Evolutionary conservation across 192 early-diverging fungal species (phyloP), one percentile per base, ranked within the genome.

Genomic region (Gigaspora rosea): DNA sequence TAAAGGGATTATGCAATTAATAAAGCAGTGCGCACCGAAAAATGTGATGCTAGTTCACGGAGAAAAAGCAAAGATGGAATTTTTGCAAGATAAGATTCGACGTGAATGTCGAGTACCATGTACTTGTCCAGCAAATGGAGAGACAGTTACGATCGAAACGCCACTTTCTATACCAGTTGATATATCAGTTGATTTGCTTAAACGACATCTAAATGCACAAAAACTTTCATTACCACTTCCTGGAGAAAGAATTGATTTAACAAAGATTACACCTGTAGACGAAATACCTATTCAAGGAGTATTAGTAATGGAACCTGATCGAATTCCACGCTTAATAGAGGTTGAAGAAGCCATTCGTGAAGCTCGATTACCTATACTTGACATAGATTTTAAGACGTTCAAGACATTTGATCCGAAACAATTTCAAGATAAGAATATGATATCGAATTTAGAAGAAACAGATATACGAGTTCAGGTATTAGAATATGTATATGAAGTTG

Each of bases 1-100:
- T 10, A 97, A 98, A 81, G 97, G 97, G 7, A 99, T 99, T 73
- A 90, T 99, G 92, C 92, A 95, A 84, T 86, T 99, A 41, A 95
- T 97, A 71, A 88, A 90, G 7, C 94, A 96, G 84, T 95, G 94
- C 56, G 89, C 93, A 65, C 92, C 95, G 10, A 82, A 88, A n/a
- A 92, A 96, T 82, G 94, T 95, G 1, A 92, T 99, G 22, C 81
- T 99, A 10, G 96, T 99, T 0, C 97, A 99, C 71, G 97, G 97
- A 6, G 96, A 99, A 80, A 94, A 92, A 81, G 83, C 83, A 35
- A 91, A 94, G 47, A 98, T 99, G 96, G 88, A 86, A 46, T 90
- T 89, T 58, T 79, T 98, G 48, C 93, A 94, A 78, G 85, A 88
- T 51, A 90, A 94, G 58, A 92, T 98, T 75, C 87, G 91, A 82